phyloP scores from a whole-genome alignment of 2,329 filamentous ascomycete species.

The Phialophora tarda region DNA sequence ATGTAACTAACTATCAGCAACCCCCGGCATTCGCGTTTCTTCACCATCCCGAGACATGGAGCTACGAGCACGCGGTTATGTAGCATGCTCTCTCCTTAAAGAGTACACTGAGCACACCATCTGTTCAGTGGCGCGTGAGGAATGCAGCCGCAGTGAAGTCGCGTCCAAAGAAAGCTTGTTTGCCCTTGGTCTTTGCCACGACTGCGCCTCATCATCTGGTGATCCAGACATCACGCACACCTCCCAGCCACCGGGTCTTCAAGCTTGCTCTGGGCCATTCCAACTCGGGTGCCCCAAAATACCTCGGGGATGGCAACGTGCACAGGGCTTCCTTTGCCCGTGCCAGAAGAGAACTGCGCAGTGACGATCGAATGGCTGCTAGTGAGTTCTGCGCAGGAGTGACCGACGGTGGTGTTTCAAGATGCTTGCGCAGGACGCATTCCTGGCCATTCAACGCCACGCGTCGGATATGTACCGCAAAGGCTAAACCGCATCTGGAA shows the following conservation, averaged over 20 bases:
- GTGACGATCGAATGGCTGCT: not conserved
- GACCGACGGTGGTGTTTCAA: constrained; percentile 24
- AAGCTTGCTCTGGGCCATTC: not conserved
- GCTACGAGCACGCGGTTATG: not conserved
- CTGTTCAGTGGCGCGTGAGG: not conserved
- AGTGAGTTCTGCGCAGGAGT: not conserved
- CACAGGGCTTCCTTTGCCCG: not conserved
- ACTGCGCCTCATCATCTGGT: not conserved
- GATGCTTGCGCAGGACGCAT: constrained; percentile 5
- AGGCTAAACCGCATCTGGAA: constrained; percentile 17
- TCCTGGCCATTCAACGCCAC: constrained; percentile 10
- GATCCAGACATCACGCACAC: not conserved
- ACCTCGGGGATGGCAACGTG: not conserved
- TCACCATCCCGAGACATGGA: not conserved
- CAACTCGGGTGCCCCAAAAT: not conserved
- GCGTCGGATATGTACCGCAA: constrained; percentile 2
- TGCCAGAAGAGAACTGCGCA: not conserved
- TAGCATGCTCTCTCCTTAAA: not conserved
- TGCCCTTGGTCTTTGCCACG: not conserved
- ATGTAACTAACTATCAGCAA: not conserved
- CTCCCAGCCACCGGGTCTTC: not conserved
- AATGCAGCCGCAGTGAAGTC: not conserved
- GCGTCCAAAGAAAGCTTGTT: not conserved
- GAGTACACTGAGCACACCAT: not conserved
- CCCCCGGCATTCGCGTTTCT: not conserved